Conservation (phyloP, 164 flowering plant genomes). For the Magnolia sinica region DNA sequence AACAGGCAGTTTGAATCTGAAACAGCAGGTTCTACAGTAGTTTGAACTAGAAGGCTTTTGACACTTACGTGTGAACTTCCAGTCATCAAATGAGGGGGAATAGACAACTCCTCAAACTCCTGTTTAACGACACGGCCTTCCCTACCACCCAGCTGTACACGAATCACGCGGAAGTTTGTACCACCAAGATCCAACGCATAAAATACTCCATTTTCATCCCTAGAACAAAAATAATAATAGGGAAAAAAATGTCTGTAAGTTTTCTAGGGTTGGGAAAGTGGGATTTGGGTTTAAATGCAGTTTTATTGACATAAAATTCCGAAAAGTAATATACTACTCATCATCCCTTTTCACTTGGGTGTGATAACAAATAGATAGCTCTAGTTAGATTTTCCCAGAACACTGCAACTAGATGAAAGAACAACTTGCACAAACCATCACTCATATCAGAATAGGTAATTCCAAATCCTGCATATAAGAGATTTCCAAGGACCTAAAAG, state of each 20-base stretch:
- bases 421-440: too few species aligned
- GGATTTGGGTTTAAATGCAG: background rate
- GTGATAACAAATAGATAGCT: background rate
- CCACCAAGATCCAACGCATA: constrained; percentile 98
- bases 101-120: constrained; percentile 85
- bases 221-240: constrained; percentile 17
- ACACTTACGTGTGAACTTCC: constrained; percentile 69
- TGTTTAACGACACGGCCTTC: constrained; percentile 53
- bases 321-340: background rate
- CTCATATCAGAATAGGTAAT: too few species aligned
- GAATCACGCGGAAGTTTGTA: constrained; percentile 91
- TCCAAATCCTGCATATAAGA: too few species aligned
- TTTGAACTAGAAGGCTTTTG: background rate
- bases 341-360: background rate
- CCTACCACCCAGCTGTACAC: constrained; percentile 80
- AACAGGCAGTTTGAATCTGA: background rate
- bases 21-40: background rate
- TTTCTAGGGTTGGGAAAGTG: background rate
- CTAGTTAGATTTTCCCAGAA: too few species aligned
- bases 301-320: background rate
- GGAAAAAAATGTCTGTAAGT: background rate
- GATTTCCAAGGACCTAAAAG: too few species aligned
- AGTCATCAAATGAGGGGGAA: constrained; percentile 88
- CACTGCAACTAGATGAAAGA: too few species aligned
- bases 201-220: constrained; percentile 83